These are phyloP conservation scores for Zygotorulaspora florentina DNA, from an alignment of 805 yeast species.

Conservation along the genomic window DNA sequence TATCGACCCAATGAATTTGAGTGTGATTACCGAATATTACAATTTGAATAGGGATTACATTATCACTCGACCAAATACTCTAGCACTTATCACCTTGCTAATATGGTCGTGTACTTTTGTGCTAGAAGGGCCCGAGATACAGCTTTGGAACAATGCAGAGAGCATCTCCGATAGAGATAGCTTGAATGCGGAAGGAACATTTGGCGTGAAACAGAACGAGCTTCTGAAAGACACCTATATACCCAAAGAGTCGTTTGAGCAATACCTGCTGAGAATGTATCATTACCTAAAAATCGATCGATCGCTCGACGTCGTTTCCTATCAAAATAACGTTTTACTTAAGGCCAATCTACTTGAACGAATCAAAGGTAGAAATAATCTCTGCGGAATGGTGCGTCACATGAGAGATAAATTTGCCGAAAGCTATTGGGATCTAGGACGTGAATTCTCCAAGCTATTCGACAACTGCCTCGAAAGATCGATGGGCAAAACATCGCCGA, in stretches of 20 bases:
- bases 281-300: slow-evolving; percentile 32
- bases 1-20: slow-evolving; percentile 42
- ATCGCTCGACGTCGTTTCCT: slow-evolving; percentile 34
- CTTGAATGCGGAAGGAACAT: background rate
- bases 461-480: slow-evolving; percentile 52
- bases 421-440: slow-evolving; percentile 54
- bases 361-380: slow-evolving; percentile 43
- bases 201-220: background rate
- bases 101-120: slow-evolving; percentile 52
- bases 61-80: slow-evolving; percentile 36
- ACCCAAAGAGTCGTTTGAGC: slow-evolving; percentile 47
- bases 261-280: slow-evolving; percentile 48
- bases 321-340: slow-evolving; percentile 41
- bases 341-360: slow-evolving; percentile 40
- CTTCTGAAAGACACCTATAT: slow-evolving; percentile 16
- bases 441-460: slow-evolving; percentile 51
- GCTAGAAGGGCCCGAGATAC: slow-evolving; percentile 45
- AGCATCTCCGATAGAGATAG: slow-evolving; percentile 15
- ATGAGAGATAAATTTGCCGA: slow-evolving; percentile 40
- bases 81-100: slow-evolving; percentile 33
- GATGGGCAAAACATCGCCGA: slow-evolving; percentile 44
- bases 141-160: slow-evolving; percentile 27
- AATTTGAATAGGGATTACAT: slow-evolving; percentile 51
- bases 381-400: slow-evolving; percentile 52
- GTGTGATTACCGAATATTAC: slow-evolving; percentile 39